Base-by-base conservation (phyloP, 2,329 filamentous ascomycete genomes). In the Cordyceps javanica region DNA sequence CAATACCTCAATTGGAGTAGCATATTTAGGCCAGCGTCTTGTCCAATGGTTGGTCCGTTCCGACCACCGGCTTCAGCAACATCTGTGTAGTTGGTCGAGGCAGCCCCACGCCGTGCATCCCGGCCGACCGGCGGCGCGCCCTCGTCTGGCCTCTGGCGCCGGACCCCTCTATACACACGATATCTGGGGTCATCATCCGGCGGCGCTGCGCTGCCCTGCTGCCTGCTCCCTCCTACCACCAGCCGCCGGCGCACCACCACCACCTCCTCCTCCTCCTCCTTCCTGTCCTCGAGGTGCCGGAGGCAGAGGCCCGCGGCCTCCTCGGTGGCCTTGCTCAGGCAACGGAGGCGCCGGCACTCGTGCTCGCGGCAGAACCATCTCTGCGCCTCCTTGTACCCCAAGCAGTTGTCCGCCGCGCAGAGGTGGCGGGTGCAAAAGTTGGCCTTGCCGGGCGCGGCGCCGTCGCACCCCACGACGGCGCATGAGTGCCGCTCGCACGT, bases 401-500 rank as follows among this genome's bases (percentile, higher is more conserved):
- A 23, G 55, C 55, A 51, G 25, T 42, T 57, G 45, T 57, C 55
- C 14, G 55, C 45, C 36, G 34, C 55, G 55, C 55, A 57, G 13
- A 45, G 45, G 38, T 57, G 55, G 26, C 36, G 45, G 13, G 38
- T 26, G 45, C 55, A 57, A n/a, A 57, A 57, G 0, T 14, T 13
- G 10, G 44, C 42, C 10, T 42, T 36, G 45, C 36, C 25, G 26
- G n/a, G 45, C 26, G 45, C 36, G 8, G 55, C 8, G 14, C 9
- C 19, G 46, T 57, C 54, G 45, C 54, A 51, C 5, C 45, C 45
- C 25, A 32, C 54, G n/a, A 57, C 45, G 36, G 26, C 36, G 36
- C 54, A 57, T 10, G 54, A 30, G 54, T 57, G 54, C 9, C 28
- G 54, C 45, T 50, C 54, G 26, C 54, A 57, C 36, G 54, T 50